Conservation (phyloP, 495 filamentous ascomycete species). For the Penicillium tannophilum region DNA sequence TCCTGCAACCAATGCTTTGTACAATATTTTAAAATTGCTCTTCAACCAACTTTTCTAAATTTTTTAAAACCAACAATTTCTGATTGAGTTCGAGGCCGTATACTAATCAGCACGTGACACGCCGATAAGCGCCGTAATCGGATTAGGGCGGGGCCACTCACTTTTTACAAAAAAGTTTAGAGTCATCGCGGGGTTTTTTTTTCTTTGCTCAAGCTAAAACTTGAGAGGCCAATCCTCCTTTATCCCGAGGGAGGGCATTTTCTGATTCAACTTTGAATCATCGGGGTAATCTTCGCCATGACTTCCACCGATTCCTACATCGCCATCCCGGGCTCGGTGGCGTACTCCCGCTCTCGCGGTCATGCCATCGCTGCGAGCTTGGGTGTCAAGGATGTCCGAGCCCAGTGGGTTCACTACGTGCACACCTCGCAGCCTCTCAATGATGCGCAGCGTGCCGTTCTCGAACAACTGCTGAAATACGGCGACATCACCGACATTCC, state of each 20-base stretch:
- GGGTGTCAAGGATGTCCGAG: conserved; percentile 57
- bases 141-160: conserved; percentile 33
- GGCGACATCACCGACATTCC: conserved; percentile 56
- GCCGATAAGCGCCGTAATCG: conserved; percentile 28
- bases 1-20: too few relatives aligned
- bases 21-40: too few relatives aligned
- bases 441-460: conserved; percentile 44
- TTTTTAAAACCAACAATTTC: too few relatives aligned
- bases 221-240: conserved; percentile 34
- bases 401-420: conserved; percentile 69
- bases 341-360: conserved; percentile 56
- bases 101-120: conserved; percentile 27
- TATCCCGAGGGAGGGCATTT: conserved; percentile 20
- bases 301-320: conserved; percentile 42
- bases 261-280: conserved; percentile 13
- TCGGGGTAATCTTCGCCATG: conserved; percentile 33
- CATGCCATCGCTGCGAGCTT: conserved; percentile 52
- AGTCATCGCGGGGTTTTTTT: conserved; percentile 29
- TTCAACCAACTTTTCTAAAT: too few relatives aligned
- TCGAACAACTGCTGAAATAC: conserved; percentile 65
- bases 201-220: conserved; percentile 30
- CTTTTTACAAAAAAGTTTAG: conserved; percentile 23
- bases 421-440: conserved; percentile 43
- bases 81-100: background rate
- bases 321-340: conserved; percentile 54